Conservation (phyloP, 345 rosid genomes). For the Corchorus olitorius region DNA sequence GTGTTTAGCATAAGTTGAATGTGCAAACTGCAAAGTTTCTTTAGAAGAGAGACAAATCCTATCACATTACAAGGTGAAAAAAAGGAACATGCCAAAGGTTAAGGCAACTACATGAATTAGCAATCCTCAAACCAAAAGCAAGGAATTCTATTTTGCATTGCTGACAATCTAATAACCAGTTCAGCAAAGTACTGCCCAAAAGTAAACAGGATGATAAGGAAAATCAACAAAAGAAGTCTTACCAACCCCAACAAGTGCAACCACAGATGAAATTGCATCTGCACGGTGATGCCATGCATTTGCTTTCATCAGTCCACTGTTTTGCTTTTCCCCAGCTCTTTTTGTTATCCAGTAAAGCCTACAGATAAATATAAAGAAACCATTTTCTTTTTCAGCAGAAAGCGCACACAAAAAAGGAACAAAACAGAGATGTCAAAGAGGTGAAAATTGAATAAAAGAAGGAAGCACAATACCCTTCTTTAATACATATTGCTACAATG, state of each 20-base stretch:
- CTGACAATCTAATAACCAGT: background rate
- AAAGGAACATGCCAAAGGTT: background rate
- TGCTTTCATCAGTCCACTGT: conserved; percentile 95
- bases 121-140: background rate
- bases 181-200: background rate
- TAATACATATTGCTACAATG: conserved; percentile 73
- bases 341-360: conserved; percentile 96
- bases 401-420: background rate
- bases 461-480: conserved; percentile 66
- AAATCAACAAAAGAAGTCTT: background rate
- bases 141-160: background rate
- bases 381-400: background rate
- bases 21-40: too few species aligned
- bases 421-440: conserved; percentile 17
- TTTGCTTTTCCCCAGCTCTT: conserved; percentile 81
- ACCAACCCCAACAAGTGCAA: conserved; percentile 72
- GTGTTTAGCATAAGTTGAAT: background rate
- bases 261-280: conserved; percentile 89
- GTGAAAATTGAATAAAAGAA: conserved; percentile 14
- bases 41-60: too few species aligned
- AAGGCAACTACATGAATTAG: conserved; percentile 37
- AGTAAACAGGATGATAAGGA: background rate
- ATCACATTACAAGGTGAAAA: background rate
- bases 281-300: conserved; percentile 99
- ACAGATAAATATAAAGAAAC: background rate